A percentile compares a stretch with the other conserved stretches of the same genome.
Conservation (phyloP, 2,329 filamentous ascomycete genomes). For the Hymenoscyphus infarciens region DNA sequence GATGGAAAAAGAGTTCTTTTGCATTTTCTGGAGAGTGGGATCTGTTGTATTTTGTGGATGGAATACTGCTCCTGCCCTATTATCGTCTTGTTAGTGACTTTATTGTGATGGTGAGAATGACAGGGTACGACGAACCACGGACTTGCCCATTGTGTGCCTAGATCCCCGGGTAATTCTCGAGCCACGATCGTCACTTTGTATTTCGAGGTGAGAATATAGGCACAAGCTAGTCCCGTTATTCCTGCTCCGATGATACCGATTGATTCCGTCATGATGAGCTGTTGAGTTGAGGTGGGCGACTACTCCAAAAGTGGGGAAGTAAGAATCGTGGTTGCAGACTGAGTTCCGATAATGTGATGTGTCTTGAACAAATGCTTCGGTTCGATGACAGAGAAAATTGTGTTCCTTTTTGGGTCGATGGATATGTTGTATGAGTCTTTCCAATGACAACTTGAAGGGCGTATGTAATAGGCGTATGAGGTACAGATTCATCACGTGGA, state of each 20-base stretch:
- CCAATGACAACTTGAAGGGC: background rate
- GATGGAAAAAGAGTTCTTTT: constrained; percentile 24
- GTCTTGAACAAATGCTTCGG: background rate
- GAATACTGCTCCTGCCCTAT: constrained; percentile 30
- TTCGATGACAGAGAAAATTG: background rate
- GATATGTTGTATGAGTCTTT: background rate
- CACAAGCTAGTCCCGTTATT: constrained; percentile 28
- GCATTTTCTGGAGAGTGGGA: constrained; percentile 23
- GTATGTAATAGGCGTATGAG: too few relatives aligned
- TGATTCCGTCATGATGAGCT: constrained; percentile 16
- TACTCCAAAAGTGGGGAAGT: background rate
- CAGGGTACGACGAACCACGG: constrained; percentile 21
- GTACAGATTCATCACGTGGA: background rate
- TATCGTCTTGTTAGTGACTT: background rate
- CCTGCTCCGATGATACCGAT: constrained; percentile 27
- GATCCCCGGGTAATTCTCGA: constrained; percentile 28
- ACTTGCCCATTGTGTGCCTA: constrained; percentile 28
- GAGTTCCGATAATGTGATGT: background rate
- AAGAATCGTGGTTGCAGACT: background rate
- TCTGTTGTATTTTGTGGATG: constrained; percentile 25
- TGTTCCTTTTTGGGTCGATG: background rate
- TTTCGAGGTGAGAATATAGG: constrained; percentile 24
- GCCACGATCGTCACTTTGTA: constrained; percentile 28
- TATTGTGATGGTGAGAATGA: background rate
- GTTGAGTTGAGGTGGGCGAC: background rate